Percentiles rank a stretch among this genome's conserved stretches.
These are phyloP conservation scores for Apiosordaria backusii DNA, from an alignment of 495 filamentous ascomycete genomes.

Conservation along the genomic window DNA sequence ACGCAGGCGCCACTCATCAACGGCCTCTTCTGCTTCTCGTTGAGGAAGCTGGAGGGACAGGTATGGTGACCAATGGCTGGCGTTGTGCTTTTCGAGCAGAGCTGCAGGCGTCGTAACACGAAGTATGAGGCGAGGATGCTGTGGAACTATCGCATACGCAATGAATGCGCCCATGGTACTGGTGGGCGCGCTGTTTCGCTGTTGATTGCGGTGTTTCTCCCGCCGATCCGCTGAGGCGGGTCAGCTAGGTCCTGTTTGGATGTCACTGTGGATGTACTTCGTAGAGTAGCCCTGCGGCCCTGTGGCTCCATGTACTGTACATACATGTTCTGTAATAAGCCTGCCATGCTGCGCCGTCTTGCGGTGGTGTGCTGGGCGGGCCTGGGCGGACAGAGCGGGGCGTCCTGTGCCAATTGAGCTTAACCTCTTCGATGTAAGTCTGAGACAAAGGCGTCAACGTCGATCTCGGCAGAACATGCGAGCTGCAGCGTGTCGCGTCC, in stretches of 20 bases:
- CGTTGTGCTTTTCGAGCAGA: too few relatives aligned
- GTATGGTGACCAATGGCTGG: too few relatives aligned
- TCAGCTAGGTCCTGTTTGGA: not conserved
- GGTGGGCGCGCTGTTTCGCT: not conserved
- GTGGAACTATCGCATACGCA: not conserved
- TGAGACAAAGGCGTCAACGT: constrained; percentile 1
- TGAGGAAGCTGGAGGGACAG: not conserved
- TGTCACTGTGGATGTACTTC: not conserved
- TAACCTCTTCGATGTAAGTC: constrained; percentile 1
- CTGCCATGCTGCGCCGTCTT: not conserved
- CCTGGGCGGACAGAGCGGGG: not conserved
- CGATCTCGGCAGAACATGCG: constrained; percentile 3
- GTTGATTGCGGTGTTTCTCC: not conserved
- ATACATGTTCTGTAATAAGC: not conserved
- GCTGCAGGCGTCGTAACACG: not conserved
- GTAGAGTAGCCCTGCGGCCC: not conserved
- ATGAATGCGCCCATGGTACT: not conserved
- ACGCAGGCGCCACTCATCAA: not conserved
- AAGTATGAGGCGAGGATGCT: not conserved
- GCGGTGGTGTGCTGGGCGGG: too few relatives aligned
- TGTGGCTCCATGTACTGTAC: too few relatives aligned
- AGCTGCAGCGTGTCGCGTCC: not conserved
- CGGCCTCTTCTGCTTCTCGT: not conserved
- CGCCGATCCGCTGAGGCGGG: constrained; percentile 5
- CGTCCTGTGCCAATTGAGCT: not conserved